phyloP scores from a whole-genome alignment of 2,329 filamentous ascomycete species.

The Cadophora luteo-olivacea region DNA sequence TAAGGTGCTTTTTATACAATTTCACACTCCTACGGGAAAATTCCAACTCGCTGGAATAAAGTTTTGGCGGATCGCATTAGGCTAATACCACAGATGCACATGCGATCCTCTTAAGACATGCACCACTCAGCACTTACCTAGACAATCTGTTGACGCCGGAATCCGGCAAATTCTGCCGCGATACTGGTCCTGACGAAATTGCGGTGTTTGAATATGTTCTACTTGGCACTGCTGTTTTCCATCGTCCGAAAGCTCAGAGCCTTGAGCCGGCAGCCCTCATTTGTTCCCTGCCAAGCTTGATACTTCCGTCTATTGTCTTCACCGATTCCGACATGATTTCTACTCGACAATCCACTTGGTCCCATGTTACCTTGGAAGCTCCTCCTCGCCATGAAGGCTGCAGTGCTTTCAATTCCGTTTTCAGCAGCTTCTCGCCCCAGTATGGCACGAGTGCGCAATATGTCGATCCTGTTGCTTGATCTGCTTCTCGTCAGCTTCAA shows the following conservation, averaged over 20 bases:
- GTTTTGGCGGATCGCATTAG: conserved; percentile 2
- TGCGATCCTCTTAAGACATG: background rate
- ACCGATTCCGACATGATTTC: conserved; percentile 1
- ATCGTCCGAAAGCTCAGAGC: background rate
- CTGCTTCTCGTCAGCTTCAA: background rate
- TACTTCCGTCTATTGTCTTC: conserved; percentile 6
- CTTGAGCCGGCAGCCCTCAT: background rate
- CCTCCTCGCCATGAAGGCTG: conserved; percentile 9
- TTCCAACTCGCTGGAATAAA: background rate
- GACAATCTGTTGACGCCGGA: background rate
- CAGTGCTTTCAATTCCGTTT: conserved; percentile 9
- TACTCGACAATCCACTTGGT: background rate
- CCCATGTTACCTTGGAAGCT: background rate
- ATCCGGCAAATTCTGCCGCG: background rate
- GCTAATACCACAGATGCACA: conserved; percentile 1
- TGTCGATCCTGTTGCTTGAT: conserved; percentile 6
- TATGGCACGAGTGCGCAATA: conserved; percentile 5
- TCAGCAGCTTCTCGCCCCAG: conserved; percentile 3
- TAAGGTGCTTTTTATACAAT: background rate
- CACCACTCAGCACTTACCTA: background rate
- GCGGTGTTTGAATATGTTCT: too few relatives aligned
- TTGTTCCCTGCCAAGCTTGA: background rate
- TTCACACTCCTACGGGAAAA: background rate
- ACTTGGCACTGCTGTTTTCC: background rate
- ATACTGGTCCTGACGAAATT: background rate